Evolutionary conservation across 441 rosid species (phyloP).

Genomic region (Syzygium syzygioides): DNA sequence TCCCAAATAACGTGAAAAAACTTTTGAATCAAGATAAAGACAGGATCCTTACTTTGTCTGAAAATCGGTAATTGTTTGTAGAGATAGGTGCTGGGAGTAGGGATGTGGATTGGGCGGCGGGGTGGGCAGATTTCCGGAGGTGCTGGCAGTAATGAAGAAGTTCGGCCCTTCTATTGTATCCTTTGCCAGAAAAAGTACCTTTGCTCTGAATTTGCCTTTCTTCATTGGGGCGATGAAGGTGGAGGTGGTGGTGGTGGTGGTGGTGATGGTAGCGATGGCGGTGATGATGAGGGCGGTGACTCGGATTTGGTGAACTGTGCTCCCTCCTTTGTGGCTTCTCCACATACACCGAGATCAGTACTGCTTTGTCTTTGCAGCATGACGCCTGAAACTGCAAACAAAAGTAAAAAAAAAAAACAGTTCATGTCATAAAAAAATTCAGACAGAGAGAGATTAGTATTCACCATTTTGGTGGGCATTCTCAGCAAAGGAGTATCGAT

Average conservation of each 20-base stretch:
- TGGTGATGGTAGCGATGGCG: not conserved
- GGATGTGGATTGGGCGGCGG: not conserved
- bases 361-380: not conserved
- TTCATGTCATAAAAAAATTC: not conserved
- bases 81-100: not conserved
- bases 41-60: not conserved
- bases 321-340: not conserved
- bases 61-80: not conserved
- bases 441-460: conserved; percentile 1
- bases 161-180: conserved; percentile 6
- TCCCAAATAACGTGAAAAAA: not conserved
- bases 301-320: not conserved
- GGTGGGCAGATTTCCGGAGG: conserved; percentile 1
- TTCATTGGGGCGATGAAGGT: not conserved
- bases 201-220: not conserved
- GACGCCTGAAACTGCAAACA: not conserved
- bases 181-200: not conserved
- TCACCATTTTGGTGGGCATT: not conserved
- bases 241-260: not conserved
- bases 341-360: not conserved
- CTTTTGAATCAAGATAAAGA: not conserved
- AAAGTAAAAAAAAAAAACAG: not conserved
- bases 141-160: conserved; percentile 4
- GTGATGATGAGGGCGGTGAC: not conserved
- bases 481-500: not conserved